Base-by-base conservation (phyloP, 805 yeast species). In the Peterozyma xylosa region DNA sequence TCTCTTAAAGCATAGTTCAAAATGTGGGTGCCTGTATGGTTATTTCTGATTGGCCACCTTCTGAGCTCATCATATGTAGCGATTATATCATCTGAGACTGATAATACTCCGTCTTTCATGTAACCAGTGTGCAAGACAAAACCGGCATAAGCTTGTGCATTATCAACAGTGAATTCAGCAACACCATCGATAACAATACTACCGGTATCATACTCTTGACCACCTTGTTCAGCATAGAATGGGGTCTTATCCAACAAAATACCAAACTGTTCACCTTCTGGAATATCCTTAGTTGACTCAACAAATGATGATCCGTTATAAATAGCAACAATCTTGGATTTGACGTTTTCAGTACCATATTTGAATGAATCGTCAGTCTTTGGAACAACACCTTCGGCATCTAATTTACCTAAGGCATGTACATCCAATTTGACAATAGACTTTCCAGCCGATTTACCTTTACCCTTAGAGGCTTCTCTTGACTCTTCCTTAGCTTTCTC, bases 151-250 rank as follows among this genome's bases (percentile, higher is more conserved):
- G 73, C 71, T 70, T 93, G 99, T 41, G 89, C 97, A 59, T 93
- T 89, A 51, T 81, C 83, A 47, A 93, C 98, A 47, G 78, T 80
- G 66, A 93, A 91, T 63, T 91, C 96, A 45, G 90, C 73, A 53
- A 67, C 67, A 38, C 95, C 96, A 59, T 90, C 97, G 56, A 88
- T 80, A 42, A 88, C 90, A 51, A 93, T 74, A 64, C 78, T 84
- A 67, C 99, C 99, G 37, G 95, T 85, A 63, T 93, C 99, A 59
- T 75, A 84, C 66, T 89, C 97, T 73, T 93, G 99, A 59, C 99
- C 99, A 79, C 99, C 99, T 67, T 87, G 95, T 70, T 93, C 99
- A 41, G 99, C 98, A 60, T 93, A 93, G 67, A 93, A 88, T 63
- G 95, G 93, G 21, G 98, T 87, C 63, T 79, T 84, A 62, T 93